Percentiles rank a stretch among this genome's conserved stretches.
Conservation (phyloP, 352 stramenopile genomes). For the Sclerospora graminicola region DNA sequence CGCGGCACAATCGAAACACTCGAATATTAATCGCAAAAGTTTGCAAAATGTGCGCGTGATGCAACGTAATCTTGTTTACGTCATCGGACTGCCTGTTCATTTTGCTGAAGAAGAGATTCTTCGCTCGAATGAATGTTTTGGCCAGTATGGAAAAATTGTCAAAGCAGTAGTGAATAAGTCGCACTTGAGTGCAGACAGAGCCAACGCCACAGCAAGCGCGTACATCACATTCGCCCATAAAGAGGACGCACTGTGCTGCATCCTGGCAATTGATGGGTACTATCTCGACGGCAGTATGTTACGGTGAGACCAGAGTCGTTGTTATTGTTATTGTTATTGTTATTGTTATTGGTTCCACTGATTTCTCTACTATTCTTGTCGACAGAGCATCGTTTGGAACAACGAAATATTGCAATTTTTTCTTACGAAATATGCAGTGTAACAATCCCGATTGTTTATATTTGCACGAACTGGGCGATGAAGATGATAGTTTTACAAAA, state of each 20-base stretch:
- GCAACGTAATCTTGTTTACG: constrained; percentile 92
- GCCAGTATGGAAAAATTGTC: constrained; percentile 90
- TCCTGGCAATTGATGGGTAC: constrained; percentile 88
- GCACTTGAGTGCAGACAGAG: constrained; percentile 55
- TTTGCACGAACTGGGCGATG: constrained; percentile 87
- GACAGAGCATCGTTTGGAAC: constrained; percentile 88
- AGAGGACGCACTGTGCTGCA: constrained; percentile 86
- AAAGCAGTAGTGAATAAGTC: constrained; percentile 90
- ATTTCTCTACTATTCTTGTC: background rate
- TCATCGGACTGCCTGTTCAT: constrained; percentile 83
- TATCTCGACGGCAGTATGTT: constrained; percentile 73
- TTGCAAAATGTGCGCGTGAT: constrained; percentile 89
- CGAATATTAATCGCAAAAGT: constrained; percentile 59
- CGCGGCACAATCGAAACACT: constrained; percentile 25
- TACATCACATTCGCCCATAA: constrained; percentile 91
- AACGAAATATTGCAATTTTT: constrained; percentile 95
- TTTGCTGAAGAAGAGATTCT: constrained; percentile 82
- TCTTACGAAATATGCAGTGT: constrained; percentile 85
- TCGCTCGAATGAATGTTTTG: constrained; percentile 83
- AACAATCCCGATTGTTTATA: constrained; percentile 93
- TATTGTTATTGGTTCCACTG: background rate
- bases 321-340: background rate
- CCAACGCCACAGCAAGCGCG: constrained; percentile 74
- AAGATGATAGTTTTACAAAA: constrained; percentile 92
- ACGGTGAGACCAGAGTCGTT: constrained; percentile 35